Evolutionary conservation across 345 rosid species (phyloP).

Genomic region (Heritiera fomes): DNA sequence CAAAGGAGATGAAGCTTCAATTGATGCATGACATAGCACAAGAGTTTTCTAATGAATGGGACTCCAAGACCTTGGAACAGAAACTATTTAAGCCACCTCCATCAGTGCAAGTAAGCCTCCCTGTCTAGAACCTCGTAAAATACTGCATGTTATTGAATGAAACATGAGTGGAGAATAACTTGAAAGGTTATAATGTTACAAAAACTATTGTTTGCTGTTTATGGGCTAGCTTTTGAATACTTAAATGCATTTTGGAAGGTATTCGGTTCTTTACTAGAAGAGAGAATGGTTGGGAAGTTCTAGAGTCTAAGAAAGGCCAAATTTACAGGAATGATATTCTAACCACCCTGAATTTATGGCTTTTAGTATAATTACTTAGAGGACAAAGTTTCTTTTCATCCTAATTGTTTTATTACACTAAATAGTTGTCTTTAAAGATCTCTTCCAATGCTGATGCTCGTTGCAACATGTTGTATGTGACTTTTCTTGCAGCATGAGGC

Average conservation of each 20-base stretch:
- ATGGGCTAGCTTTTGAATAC: background rate
- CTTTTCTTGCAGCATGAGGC: constrained; percentile 30
- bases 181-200: background rate
- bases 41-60: constrained; percentile 44
- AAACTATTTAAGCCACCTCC: constrained; percentile 15
- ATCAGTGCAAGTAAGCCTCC: constrained; percentile 27
- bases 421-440: background rate
- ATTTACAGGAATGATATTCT: background rate
- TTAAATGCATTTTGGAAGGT: background rate
- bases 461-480: background rate
- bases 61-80: constrained; percentile 44
- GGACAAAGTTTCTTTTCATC: background rate
- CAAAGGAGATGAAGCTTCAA: constrained; percentile 13
- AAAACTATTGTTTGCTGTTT: background rate
- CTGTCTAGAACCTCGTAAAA: background rate
- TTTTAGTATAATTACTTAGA: background rate
- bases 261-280: background rate
- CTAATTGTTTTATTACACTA: background rate
- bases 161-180: background rate
- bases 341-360: background rate
- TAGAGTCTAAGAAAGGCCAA: background rate
- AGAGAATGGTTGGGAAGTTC: background rate
- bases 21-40: constrained; percentile 6
- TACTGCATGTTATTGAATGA: background rate
- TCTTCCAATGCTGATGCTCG: background rate